Evolutionary conservation across 768 basidiomycete genomes (phyloP).

Genomic region (Suillus subalutaceus): DNA sequence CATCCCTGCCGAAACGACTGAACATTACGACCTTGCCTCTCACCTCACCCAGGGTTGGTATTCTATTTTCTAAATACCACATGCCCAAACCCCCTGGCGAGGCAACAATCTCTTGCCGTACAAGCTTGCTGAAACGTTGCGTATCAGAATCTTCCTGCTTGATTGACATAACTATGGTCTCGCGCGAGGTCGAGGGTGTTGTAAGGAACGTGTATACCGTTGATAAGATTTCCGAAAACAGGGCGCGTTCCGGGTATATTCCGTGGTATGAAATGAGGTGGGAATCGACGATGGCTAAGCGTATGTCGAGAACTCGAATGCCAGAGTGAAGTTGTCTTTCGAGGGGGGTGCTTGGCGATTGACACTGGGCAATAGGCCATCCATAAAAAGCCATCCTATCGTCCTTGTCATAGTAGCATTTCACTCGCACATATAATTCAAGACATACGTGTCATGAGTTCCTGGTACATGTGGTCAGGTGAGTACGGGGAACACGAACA

Average conservation of each 20-base stretch:
- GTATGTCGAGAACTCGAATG: conserved; percentile 81
- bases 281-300: conserved; percentile 67
- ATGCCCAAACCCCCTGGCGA: conserved; percentile 55
- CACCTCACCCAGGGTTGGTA: conserved; percentile 83
- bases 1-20: conserved; percentile 79
- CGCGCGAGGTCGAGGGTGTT: conserved; percentile 54
- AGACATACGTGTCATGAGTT: conserved; percentile 70
- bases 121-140: conserved; percentile 60
- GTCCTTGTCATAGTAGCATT: conserved; percentile 13
- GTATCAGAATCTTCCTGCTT: conserved; percentile 80
- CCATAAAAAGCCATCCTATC: conserved; percentile 75
- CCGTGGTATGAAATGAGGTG: conserved; percentile 82
- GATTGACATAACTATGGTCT: conserved; percentile 84
- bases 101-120: conserved; percentile 62
- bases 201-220: conserved; percentile 67
- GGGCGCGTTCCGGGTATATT: conserved; percentile 65
- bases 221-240: conserved; percentile 67
- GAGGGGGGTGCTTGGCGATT: conserved; percentile 63
- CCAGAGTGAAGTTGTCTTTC: conserved; percentile 72
- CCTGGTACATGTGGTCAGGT: conserved; percentile 36
- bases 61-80: conserved; percentile 84
- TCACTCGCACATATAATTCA: not conserved
- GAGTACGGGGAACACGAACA: conserved; percentile 18
- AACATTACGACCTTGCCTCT: conserved; percentile 85
- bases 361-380: conserved; percentile 88